Evolutionary conservation across 192 early-diverging fungal species (phyloP).

Genomic region (Linnemannia schmuckeri): DNA sequence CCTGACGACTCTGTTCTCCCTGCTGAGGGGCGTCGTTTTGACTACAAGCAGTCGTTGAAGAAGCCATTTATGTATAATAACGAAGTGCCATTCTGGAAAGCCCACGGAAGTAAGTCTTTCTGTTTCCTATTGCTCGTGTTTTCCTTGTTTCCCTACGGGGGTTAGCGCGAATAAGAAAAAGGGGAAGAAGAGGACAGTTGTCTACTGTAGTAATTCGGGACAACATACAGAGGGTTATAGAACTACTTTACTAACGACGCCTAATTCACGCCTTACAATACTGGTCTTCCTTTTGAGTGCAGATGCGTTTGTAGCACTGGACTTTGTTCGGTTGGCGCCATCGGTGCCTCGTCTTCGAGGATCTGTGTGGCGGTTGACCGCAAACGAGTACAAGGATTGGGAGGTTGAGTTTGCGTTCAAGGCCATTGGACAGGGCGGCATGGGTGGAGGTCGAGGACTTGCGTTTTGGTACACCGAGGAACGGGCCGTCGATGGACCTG

Average conservation of each 20-base stretch:
- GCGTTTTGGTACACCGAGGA: slow-evolving; percentile 85
- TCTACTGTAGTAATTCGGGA: no score
- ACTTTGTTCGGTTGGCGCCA: slow-evolving; percentile 72
- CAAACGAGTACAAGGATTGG: slow-evolving; percentile 80
- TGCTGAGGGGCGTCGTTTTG: slow-evolving; percentile 50
- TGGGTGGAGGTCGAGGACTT: slow-evolving; percentile 77
- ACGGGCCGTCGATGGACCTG: slow-evolving; percentile 45
- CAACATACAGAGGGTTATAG: no score
- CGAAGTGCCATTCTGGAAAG: slow-evolving; percentile 65
- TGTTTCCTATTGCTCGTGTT: background rate
- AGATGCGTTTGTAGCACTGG: slow-evolving; percentile 54
- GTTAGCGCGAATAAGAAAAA: no score
- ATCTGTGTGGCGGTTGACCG: slow-evolving; percentile 68
- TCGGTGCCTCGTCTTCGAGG: slow-evolving; percentile 70
- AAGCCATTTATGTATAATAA: slow-evolving; percentile 65
- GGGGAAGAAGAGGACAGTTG: no score
- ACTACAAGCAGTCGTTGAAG: slow-evolving; percentile 76
- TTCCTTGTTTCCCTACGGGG: background rate
- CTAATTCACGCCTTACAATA: background rate
- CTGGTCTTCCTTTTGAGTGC: background rate
- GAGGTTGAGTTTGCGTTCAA: slow-evolving; percentile 74
- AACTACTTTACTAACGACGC: background rate
- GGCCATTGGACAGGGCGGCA: slow-evolving; percentile 67
- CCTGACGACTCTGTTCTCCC: slow-evolving; percentile 3
- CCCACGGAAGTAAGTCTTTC: slow-evolving; percentile 58